A percentile compares a stretch with the other conserved stretches of the same genome.
These are phyloP conservation scores for Botrytis aclada DNA, from an alignment of 2,329 filamentous ascomycete species.

Conservation along the genomic window DNA sequence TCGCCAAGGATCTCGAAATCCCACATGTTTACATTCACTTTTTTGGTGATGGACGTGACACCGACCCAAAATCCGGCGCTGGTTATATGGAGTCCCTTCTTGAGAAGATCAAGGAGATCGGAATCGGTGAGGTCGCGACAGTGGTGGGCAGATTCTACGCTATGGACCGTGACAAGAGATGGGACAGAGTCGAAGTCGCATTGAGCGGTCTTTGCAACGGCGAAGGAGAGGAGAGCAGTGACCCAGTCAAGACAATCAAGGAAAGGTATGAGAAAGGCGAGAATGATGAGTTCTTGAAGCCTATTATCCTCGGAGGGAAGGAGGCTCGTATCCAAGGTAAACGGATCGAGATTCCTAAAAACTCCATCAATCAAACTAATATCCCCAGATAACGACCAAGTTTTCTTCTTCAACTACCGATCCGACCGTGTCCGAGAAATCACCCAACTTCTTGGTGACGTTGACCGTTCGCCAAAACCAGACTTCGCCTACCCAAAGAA, in stretches of 20 bases:
- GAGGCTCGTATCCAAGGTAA: slow-evolving; percentile 80
- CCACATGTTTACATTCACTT: slow-evolving; percentile 98
- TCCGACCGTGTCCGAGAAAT: slow-evolving; percentile 96
- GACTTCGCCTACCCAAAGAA: slow-evolving; percentile 95
- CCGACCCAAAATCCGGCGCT: slow-evolving; percentile 89
- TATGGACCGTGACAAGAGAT: slow-evolving; percentile 99
- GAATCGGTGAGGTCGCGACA: slow-evolving; percentile 82
- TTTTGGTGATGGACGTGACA: slow-evolving; percentile 97
- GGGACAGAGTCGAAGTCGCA: slow-evolving; percentile 89
- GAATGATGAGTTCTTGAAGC: slow-evolving; percentile 97
- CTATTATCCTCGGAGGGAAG: slow-evolving; percentile 88
- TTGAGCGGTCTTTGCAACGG: slow-evolving; percentile 79
- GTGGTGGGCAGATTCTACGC: slow-evolving; percentile 95
- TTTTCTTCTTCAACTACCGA: slow-evolving; percentile 99
- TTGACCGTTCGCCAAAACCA: slow-evolving; percentile 84
- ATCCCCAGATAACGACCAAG: slow-evolving; percentile 73
- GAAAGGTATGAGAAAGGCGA: slow-evolving; percentile 83
- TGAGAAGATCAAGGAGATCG: slow-evolving; percentile 77
- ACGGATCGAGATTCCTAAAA: slow-evolving; percentile 26
- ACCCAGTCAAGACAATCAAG: slow-evolving; percentile 83
- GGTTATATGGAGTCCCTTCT: slow-evolving; percentile 86
- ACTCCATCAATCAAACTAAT: not conserved
- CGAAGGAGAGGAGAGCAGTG: slow-evolving; percentile 80
- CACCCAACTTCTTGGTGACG: slow-evolving; percentile 86
- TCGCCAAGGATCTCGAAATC: slow-evolving; percentile 83